A percentile compares a stretch with the other conserved stretches of the same genome.
Evolutionary conservation across 2,329 filamentous ascomycete species (phyloP).

Genomic region (Cercospora zeae-maydis): DNA sequence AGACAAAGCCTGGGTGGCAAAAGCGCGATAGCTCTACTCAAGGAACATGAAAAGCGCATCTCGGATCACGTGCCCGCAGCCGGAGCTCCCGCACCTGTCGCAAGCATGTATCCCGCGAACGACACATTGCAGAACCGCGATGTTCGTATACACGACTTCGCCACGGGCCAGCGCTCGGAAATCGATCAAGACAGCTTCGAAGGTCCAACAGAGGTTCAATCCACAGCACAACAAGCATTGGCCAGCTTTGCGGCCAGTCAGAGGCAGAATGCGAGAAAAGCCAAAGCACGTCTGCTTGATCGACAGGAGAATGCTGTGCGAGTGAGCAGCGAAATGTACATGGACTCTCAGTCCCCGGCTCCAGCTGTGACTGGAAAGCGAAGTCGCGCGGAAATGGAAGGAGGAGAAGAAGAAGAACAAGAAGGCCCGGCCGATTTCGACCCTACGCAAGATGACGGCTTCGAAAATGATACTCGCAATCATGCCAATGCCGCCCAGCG

Average conservation of each 20-base stretch:
- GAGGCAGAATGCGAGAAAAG: constrained; percentile 8
- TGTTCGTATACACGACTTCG: constrained; percentile 11
- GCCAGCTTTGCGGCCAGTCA: constrained; percentile 4
- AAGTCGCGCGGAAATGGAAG: constrained; percentile 6
- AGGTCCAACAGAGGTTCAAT: background rate
- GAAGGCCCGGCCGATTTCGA: constrained; percentile 12
- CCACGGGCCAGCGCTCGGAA: constrained; percentile 7
- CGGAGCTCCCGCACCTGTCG: constrained; percentile 17
- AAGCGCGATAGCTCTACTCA: constrained; percentile 20
- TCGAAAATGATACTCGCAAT: constrained; percentile 41
- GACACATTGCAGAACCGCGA: background rate
- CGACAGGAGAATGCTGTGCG: constrained; percentile 26
- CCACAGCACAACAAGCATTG: constrained; percentile 8
- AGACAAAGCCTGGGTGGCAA: constrained; percentile 22
- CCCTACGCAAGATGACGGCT: constrained; percentile 43
- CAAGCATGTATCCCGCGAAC: constrained; percentile 15
- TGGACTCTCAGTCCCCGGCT: background rate
- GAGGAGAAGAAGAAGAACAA: no score
- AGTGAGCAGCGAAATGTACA: constrained; percentile 13
- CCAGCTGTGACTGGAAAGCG: constrained; percentile 2
- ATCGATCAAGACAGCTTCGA: background rate
- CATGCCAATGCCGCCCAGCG: constrained; percentile 33
- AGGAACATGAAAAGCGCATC: constrained; percentile 16
- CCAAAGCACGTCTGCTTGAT: constrained; percentile 24
- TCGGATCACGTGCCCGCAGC: constrained; percentile 6